Evolutionary conservation across 345 rosid species (phyloP).

Genomic region (Triadica sebifera): DNA sequence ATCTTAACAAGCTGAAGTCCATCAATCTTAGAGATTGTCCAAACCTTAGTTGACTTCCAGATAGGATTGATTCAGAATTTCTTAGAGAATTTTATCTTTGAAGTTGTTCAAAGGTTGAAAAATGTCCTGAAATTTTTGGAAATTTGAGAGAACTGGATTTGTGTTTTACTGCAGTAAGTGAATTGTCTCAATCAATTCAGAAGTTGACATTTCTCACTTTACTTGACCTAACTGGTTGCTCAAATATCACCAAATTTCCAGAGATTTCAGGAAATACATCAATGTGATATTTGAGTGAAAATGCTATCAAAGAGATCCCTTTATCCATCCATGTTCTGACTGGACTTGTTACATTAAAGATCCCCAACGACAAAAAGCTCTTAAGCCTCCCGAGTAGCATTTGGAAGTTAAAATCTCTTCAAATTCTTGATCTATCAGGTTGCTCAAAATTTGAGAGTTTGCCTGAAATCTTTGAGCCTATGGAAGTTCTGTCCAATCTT

Average conservation of each 20-base stretch:
- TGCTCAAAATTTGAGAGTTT: not conserved
- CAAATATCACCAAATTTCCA: slow-evolving; percentile 8
- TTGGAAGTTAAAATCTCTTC: not conserved
- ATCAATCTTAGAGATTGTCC: not conserved
- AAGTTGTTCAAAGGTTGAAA: not conserved
- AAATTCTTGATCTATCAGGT: not conserved
- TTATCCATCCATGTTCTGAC: not conserved
- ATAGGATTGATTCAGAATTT: not conserved
- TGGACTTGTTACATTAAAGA: not conserved
- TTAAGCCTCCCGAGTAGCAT: slow-evolving; percentile 1
- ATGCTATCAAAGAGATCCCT: not conserved
- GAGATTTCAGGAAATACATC: not conserved
- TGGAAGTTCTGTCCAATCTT: not conserved
- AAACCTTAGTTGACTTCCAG: not conserved
- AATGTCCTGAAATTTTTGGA: not conserved
- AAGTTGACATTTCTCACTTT: not conserved
- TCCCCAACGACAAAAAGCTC: not conserved
- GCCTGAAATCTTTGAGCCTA: slow-evolving; percentile 1
- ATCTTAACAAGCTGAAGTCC: not conserved
- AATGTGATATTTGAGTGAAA: not conserved
- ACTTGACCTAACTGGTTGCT: not conserved
- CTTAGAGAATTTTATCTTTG: not conserved
- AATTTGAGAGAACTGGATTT: not conserved
- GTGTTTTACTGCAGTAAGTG: not conserved
- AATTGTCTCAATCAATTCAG: not conserved